A percentile compares a stretch with the other conserved stretches of the same genome.
Conservation (phyloP, 1,284 basidiomycete genomes). For the Ganoderma boninense region DNA sequence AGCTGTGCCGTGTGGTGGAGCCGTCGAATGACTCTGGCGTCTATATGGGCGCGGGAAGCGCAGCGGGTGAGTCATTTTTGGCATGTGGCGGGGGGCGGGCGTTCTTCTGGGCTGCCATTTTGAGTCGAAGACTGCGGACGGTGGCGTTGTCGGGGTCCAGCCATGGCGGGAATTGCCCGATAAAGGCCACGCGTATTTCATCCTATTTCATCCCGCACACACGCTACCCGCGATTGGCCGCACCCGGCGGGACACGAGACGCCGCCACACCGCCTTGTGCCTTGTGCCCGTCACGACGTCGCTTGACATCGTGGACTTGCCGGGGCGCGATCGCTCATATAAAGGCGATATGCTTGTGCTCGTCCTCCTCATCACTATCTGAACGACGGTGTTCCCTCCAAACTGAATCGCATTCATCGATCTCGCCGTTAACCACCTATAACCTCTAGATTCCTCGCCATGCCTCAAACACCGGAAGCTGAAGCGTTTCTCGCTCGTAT, state of each 20-base stretch:
- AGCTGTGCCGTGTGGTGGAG: no score
- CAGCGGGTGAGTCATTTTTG: neutral
- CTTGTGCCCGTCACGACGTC: neutral
- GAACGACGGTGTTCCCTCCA: neutral
- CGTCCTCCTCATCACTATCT: neutral
- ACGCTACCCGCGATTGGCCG: constrained; percentile 6
- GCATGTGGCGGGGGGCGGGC: neutral
- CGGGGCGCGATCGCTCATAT: neutral
- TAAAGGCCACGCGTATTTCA: neutral
- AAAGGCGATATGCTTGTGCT: neutral
- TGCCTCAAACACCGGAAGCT: constrained; percentile 46
- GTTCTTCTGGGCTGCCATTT: neutral
- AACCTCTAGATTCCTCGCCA: constrained; percentile 6
- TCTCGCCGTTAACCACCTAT: neutral
- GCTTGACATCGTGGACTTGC: neutral
- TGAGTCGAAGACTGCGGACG: neutral
- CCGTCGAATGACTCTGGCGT: neutral
- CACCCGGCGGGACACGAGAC: neutral
- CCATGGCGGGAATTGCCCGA: constrained; percentile 6
- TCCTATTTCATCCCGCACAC: neutral
- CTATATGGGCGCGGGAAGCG: neutral
- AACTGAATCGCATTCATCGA: neutral
- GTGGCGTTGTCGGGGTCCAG: neutral
- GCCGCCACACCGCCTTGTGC: neutral
- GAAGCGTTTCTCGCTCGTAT: constrained; percentile 52